Base-by-base conservation (phyloP, 257 asterid genomes). In the Nicotiana paniculata region DNA sequence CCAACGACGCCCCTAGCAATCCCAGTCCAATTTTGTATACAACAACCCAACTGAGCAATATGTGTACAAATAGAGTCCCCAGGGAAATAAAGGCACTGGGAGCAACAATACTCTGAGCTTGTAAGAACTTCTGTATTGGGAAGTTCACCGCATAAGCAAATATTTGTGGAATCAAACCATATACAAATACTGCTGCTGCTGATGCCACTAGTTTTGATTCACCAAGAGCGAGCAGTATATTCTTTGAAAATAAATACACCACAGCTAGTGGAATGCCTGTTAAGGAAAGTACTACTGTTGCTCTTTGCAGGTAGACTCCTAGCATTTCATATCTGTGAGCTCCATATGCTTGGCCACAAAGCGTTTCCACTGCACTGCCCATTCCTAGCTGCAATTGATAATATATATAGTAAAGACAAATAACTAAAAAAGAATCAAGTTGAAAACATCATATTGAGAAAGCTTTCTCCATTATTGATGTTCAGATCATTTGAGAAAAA, bases 361-460 rank as follows among this genome's bases (percentile, higher is more conserved):
- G 83, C 0, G 90, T 88, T 58, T 88, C 90, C 77, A 88, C 90
- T 2, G 90, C 90, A 61, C 90, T 88, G 0, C 89, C 90, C 90
- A 88, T 88, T 9, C 90, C 90, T 6, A 84, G 74, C 90, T 88
- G 87, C 70, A 67, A 30, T 16, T 18, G 21, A 17, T 2, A 28
- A 28, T 28, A 28, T 28, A 28, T 6, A 86, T 83, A 26, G 83
- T 86, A 8, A 72, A 83, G 16, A 85, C 86, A 26, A 37, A 37
- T 5, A 5, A 5, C 43, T 37, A 7, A 39, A 39, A 39, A 39
- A 39, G 10, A 39, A 39, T 39, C 3, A 1, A 5, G 8, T 39
- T 5, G 10, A 39, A 39, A 39, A 7, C 7, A 37, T 37, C 43
- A 37, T 5, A 37, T 37, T 37, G 8, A 37, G 43, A 37, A 37